Percentiles rank a stretch among this genome's conserved stretches.
These are phyloP conservation scores for Entomortierella parvispora DNA, from an alignment of 192 early-diverging fungal genomes.

Conservation along the genomic window DNA sequence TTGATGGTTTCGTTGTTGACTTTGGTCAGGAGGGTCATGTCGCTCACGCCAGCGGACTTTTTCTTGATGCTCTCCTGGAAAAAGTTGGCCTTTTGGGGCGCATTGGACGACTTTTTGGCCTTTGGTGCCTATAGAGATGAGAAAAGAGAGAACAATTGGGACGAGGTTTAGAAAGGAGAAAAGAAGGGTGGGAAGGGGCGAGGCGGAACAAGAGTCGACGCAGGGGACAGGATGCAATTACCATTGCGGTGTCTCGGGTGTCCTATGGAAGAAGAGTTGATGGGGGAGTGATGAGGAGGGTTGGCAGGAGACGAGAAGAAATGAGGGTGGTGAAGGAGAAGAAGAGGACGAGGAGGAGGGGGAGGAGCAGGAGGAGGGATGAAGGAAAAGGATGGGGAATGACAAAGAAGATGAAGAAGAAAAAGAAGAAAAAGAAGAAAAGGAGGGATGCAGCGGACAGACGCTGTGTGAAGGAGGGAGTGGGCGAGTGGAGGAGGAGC, in stretches of 20 bases:
- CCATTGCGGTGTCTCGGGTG: background rate
- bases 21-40: slow-evolving; percentile 94
- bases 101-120: slow-evolving; percentile 32
- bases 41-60: slow-evolving; percentile 83
- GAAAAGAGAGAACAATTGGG: background rate
- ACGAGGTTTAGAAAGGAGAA: background rate
- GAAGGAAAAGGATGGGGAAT: background rate
- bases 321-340: background rate
- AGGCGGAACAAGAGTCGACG: background rate
- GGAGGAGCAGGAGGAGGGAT: background rate
- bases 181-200: background rate
- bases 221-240: background rate
- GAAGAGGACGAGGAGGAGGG: background rate
- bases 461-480: background rate
- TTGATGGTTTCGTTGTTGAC: slow-evolving; percentile 96
- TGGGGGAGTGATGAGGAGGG: background rate
- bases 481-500: background rate
- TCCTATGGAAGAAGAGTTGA: background rate
- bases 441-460: background rate
- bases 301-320: background rate
- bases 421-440: background rate
- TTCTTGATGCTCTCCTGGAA: slow-evolving; percentile 75
- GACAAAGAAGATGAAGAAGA: background rate
- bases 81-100: slow-evolving; percentile 53
- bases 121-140: slow-evolving; percentile 34